Base-by-base conservation (phyloP, 2,329 filamentous ascomycete species). In the Pestalotiopsis sp. region DNA sequence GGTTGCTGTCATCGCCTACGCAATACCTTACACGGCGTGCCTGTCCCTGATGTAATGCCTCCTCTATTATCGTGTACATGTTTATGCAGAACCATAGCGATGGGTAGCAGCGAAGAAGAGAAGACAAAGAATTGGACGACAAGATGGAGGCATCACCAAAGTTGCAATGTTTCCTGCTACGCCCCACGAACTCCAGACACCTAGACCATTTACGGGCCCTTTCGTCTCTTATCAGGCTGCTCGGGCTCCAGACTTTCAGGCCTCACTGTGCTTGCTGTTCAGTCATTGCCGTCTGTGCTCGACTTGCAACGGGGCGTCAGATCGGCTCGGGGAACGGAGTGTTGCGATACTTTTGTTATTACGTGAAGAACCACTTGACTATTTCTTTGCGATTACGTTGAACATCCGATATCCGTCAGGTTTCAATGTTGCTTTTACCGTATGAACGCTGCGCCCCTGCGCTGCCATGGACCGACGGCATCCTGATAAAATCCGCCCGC, bases 1-100 rank as follows among this genome's bases (percentile, higher is more conserved):
- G 23, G 57, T 59, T 59, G 57, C 27, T 27, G 57, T 59, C 57
- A 59, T 59, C 57, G 27, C 57, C 25, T 59, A 59, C 57, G 27
- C 57, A 59, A 36, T 59, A 27, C 57, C 20, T 17, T 36, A 59
- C 57, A 59, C 25, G 7, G 23, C 23, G 57, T 25, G 57, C 57
- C 27, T 59, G 57, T 59, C 27, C 57, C 57, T 36, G 57, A 59
- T 36, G 57, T 59, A 59, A 27, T 27, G 27, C 23, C 23, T 59
- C 57, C 57, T 45, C 13, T 52, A n/a, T 17, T 23, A 52, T 20
- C 17, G 17, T 17, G 14, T 52, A 52, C 4, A 20, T 23, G 20
- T n/a, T 52, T 52, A 52, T 52, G 45, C 45, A 23, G 14, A 23
- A 52, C 31, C 45, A 52, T n/a, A 17, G n/a, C 17, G 45, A 23